Base-by-base conservation (phyloP, 352 stramenopile genomes). In the Phytophthora macrochlamydospora region DNA sequence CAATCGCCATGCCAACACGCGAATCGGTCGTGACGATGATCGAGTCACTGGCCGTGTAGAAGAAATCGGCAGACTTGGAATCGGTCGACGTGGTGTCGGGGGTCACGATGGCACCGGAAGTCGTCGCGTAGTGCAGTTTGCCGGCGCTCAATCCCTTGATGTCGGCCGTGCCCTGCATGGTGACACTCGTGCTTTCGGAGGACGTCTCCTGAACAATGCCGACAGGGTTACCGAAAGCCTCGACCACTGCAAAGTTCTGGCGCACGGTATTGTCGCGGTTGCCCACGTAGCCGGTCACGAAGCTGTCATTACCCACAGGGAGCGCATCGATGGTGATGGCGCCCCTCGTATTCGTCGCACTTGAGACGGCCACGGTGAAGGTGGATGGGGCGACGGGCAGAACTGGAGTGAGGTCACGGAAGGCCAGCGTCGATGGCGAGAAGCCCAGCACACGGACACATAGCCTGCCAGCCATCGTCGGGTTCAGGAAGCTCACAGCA, bases 401-500 rank as follows among this genome's bases (percentile, higher is more conserved):
- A 2, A 87, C 71, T 0, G 82, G 80, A 5, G 82, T 87, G 42
- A 82, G 58, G 30, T 87, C 79, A 18, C 75, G 73, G 32, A 93
- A 60, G 12, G 69, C 46, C 18, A 89, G 55, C 8, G 76, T 78
- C 13, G 69, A 70, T 24, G 58, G 29, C 32, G 82, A 85, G 59
- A 80, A 83, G 51, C 79, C 51, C 13, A 90, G 56, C 1, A 91
- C 58, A 50, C 77, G 77, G 48, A 86, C 61, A 32, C 76, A 85
- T 7, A 76, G 70, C 30, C 71, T 77, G 30, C 82, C 83, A 7
- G 64, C 51, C 46, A 77, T 54, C 2, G 65, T 71, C 38, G 82
- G 77, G 67, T 93, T 93, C 32, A 88, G 46, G 61, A 93, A 91
- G 45, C 73, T 81, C 38, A 93, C 72, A 6, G 77, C 85, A 2